A percentile compares a stretch with the other conserved stretches of the same genome.
Evolutionary conservation across 805 yeast genomes (phyloP).

Genomic region (Candida ipomoeae): DNA sequence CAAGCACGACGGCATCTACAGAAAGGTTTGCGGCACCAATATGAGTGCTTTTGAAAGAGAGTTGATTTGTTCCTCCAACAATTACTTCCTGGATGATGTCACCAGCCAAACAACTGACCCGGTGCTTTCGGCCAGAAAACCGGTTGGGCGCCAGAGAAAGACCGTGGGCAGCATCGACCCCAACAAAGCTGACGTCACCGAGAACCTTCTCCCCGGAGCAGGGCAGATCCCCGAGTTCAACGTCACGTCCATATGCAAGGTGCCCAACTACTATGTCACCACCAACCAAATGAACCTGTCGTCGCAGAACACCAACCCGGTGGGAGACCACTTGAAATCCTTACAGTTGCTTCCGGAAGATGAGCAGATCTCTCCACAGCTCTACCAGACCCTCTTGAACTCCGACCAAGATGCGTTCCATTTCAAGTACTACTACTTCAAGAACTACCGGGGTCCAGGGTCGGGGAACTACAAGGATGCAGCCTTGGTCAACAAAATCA

Average conservation of each 20-base stretch:
- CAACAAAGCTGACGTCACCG: slow-evolving; percentile 36
- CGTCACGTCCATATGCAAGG: slow-evolving; percentile 37
- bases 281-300: slow-evolving; percentile 22
- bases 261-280: slow-evolving; percentile 39
- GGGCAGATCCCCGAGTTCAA: slow-evolving; percentile 42
- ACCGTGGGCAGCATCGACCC: slow-evolving; percentile 34
- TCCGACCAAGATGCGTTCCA: slow-evolving; percentile 35
- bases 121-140: slow-evolving; percentile 14
- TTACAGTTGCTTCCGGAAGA: slow-evolving; percentile 22
- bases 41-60: slow-evolving; percentile 35
- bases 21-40: slow-evolving; percentile 22
- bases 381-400: slow-evolving; percentile 33
- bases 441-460: slow-evolving; percentile 43
- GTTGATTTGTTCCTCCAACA: slow-evolving; percentile 26
- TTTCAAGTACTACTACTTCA: slow-evolving; percentile 38
- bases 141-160: slow-evolving; percentile 30
- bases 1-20: slow-evolving; percentile 22
- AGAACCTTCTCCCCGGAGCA: slow-evolving; percentile 40
- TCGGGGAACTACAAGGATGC: slow-evolving; percentile 45
- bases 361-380: slow-evolving; percentile 26
- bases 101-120: slow-evolving; percentile 5
- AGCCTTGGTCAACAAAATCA: slow-evolving; percentile 36
- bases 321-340: slow-evolving; percentile 9
- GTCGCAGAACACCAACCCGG: slow-evolving; percentile 19
- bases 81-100: slow-evolving; percentile 16